Evolutionary conservation across 768 basidiomycete species (phyloP), one percentile per base, ranked within the genome.

Genomic region (Boletus reticuloceps): DNA sequence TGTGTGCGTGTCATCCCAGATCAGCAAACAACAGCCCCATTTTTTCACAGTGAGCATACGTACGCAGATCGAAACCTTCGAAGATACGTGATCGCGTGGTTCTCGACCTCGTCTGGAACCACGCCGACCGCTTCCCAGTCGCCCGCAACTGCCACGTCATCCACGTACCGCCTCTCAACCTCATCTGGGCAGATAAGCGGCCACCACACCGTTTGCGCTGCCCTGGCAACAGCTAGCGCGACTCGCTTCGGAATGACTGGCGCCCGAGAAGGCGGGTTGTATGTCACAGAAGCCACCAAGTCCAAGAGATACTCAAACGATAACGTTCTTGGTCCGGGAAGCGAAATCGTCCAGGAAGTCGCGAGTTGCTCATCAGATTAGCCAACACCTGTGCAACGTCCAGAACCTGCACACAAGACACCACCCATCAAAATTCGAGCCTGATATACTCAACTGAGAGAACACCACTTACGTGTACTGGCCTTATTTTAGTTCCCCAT

Each of bases 361-460:
- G 83, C 40, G 86, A 80, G 43, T 81, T 77, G 17, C 77, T 65
- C 72, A 89, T 81, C 57, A 92, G 73, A 75, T 91, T 91, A n/a
- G 81, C 79, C 51, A 98, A 80, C 6, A 86, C 95, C 72, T 95
- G 89, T 11, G 97, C 96, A 53, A 98, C 91, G 66, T 99, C 95
- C 65, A 95, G 72, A 22, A 97, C 91, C 92, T 94, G 61, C 54
- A 54, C 56, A 46, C 32, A 49, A 59, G 29, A 40, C 25, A 20
- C 41, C 47, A 53, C 36, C 46, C 56, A 58, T 70, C 54, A 60
- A 32, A 11, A 47, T 44, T 53, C 37, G 37, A 61, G 41, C 38
- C 47, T 17, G 11, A 55, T 34, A 58, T 43, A 58, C 48, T 67
- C 64, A 67, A 58, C 42, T 57, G 51, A 58, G 51, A 58, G 49